Evolutionary conservation across 768 basidiomycete genomes (phyloP).

Genomic region (Podaxis sp.): DNA sequence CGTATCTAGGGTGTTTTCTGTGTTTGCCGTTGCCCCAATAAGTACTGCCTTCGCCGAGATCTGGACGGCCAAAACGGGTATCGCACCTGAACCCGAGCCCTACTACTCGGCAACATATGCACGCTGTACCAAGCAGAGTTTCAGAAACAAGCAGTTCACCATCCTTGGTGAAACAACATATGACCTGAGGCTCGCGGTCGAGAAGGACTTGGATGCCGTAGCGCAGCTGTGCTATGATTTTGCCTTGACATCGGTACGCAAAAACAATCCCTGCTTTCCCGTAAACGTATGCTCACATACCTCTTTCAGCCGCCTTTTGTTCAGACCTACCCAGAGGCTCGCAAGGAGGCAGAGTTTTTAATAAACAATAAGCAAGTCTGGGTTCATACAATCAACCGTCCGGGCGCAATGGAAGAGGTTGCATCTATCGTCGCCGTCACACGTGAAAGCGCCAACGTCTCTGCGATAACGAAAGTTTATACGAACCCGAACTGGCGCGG

Average conservation of each 20-base stretch:
- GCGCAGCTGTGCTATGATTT: constrained; percentile 55
- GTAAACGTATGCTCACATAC: constrained; percentile 7
- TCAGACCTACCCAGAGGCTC: constrained; percentile 39
- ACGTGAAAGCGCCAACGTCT: constrained; percentile 53
- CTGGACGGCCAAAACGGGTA: constrained; percentile 49
- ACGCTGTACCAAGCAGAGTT: constrained; percentile 43
- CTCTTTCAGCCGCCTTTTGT: constrained; percentile 51
- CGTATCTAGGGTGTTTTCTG: constrained; percentile 53
- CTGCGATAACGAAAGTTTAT: constrained; percentile 72
- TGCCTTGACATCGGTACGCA: constrained; percentile 55
- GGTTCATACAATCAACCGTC: constrained; percentile 50
- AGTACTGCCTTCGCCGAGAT: constrained; percentile 41
- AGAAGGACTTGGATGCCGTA: constrained; percentile 35
- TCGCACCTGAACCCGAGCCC: constrained; percentile 33
- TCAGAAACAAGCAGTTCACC: constrained; percentile 20
- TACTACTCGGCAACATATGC: constrained; percentile 66
- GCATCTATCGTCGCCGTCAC: constrained; percentile 74
- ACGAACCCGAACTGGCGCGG: constrained; percentile 54
- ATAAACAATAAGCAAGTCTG: constrained; percentile 51
- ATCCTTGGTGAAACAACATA: constrained; percentile 18
- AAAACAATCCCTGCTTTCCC: background rate
- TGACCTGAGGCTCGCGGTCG: constrained; percentile 41
- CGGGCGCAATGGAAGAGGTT: constrained; percentile 30
- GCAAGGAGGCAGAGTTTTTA: constrained; percentile 48
- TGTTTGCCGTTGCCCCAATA: constrained; percentile 56